Evolutionary conservation across 371 early-diverging fungal species (phyloP).

Genomic region (Parasitella parasitica): DNA sequence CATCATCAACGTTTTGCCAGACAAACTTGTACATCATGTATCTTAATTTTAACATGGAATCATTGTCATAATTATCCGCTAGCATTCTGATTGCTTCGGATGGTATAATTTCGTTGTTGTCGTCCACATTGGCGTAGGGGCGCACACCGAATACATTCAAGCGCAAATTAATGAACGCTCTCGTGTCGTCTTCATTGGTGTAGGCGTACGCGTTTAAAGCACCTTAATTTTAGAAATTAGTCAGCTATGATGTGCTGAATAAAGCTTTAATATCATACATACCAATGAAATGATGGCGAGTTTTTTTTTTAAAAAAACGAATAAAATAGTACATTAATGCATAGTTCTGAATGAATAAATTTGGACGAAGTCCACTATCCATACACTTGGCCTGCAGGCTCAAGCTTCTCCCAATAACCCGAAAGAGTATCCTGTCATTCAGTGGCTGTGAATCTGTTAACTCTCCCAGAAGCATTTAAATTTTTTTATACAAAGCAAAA

Average conservation of each 20-base stretch:
- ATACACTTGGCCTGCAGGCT: neutral
- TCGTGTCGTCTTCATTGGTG: neutral
- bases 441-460: neutral
- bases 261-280: too few species aligned
- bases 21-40: neutral
- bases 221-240: neutral
- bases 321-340: neutral
- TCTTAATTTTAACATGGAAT: neutral
- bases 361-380: neutral
- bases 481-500: too few species aligned
- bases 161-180: neutral
- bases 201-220: neutral
- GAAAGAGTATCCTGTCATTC: neutral
- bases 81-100: neutral
- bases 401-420: neutral
- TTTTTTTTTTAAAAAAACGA: neutral
- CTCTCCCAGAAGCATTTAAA: neutral
- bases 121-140: neutral
- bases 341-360: neutral
- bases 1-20: neutral
- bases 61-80: neutral
- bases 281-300: neutral
- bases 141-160: neutral
- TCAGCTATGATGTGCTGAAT: too few species aligned
- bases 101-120: neutral